Evolutionary conservation across 805 yeast species (phyloP), one percentile per base, ranked within the genome.

Genomic region (Ogataea nonfermentans): DNA sequence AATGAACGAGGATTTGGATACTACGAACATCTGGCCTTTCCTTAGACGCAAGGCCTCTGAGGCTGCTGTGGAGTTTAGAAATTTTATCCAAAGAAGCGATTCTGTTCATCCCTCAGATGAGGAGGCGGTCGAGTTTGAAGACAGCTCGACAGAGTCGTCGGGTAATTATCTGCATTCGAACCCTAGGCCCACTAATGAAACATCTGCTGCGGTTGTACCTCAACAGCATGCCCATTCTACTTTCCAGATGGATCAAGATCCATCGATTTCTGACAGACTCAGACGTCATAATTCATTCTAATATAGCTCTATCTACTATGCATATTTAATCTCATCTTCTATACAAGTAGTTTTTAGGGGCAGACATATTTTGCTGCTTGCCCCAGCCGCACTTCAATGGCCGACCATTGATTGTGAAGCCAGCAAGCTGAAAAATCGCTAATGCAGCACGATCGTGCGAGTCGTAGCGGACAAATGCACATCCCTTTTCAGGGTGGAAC

Each of bases 301-400:
- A 32, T 35, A 14, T 9, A 33, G 5, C 22, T 19, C n/a, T n/a
- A 10, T 19, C n/a, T n/a, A 10, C 24, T 19, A 24, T 16, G 23
- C 31, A 30, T 36, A n/a, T 24, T 6, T 15, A 4, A 15, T 19
- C 12, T 41, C 46, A 50, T 44, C 52, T 41, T 44, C 53, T 47
- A 41, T 51, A 51, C 51, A 51, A 46, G 43, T 47, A 51, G 35
- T 48, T 53, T 42, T 47, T 41, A 28, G 49, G 54, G 17, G 40
- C 24, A 24, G 49, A 52, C n/a, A 51, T 46, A 33, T 46, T 45
- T 25, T 48, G 53, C 32, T 52, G 55, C 37, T 80, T 84, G 37
- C 95, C 96, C 96, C 96, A 89, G 24, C 95, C 90, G 51, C 88
- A 79, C 57, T 81, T 82, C 57, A 87, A 63, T 15, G 84, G 81